Evolutionary conservation across 192 early-diverging fungal species (phyloP), one percentile per base, ranked within the genome.

Genomic region (Coemansia reversa): DNA sequence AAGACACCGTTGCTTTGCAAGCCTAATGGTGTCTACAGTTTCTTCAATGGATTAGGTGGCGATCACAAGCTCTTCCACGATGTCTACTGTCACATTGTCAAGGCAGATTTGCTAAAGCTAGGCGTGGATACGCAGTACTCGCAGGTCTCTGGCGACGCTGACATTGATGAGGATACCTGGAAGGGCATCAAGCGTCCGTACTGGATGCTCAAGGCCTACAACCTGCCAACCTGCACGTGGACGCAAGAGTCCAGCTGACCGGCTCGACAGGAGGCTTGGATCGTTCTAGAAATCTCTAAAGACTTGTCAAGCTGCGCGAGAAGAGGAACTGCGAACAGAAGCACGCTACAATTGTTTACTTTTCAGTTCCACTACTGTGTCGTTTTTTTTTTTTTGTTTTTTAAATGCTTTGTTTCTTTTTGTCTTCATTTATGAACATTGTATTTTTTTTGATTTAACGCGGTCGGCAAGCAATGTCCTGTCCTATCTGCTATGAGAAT

Each of bases 41-140:
- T 90, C 70, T 98, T 98, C 74, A 97, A 98, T 60, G 96, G 96
- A 5, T 74, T 96, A 8, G 92, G 92, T 9, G 94, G 93, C 33
- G 93, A 91, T 24, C 96, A 97, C 76, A 84, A 88, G 65, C 93
- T 97, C 70, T 98, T 98, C 83, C 94, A 98, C 80, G 95, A 96
- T 55, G 94, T 98, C 6, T 92, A 92, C 53, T 95, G 94, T 72
- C 73, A 86, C 42, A 85, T 98, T 35, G 92, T 88, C 0, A 90
- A 91, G 51, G 74, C 91, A 0, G 95, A 98, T 70, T 72, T 97
- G 70, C 66, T 68, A 24, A 90, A 90, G 8, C 84, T 93, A 52
- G 94, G 94, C 18, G 75, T 98, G 3, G 66, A 69, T n/a, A 90
- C 87, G 0, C 83, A 90, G 67, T 95, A 83, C 63, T 76, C 87